Evolutionary conservation across 192 early-diverging fungal species (phyloP).

Genomic region (Backusella luteola): DNA sequence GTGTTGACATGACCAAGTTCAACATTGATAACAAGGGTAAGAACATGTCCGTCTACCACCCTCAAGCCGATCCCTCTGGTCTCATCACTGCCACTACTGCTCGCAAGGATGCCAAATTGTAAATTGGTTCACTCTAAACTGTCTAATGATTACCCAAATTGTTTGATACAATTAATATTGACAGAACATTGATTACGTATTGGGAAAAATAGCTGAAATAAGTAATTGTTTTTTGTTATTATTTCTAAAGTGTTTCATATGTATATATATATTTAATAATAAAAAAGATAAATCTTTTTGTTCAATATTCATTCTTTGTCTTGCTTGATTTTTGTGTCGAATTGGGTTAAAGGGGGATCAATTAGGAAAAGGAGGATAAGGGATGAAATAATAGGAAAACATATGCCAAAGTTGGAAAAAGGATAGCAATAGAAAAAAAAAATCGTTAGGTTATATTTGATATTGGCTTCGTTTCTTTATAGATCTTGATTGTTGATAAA

Average conservation of each 20-base stretch:
- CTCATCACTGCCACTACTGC: slow-evolving; percentile 69
- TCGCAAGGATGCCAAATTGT: slow-evolving; percentile 47
- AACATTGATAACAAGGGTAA: too few relatives aligned
- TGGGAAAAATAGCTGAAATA: background rate
- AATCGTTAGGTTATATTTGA: background rate
- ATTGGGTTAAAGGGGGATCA: background rate
- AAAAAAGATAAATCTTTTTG: background rate
- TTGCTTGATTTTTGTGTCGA: background rate
- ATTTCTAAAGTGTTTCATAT: background rate
- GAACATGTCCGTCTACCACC: too few relatives aligned
- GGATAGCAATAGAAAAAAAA: background rate
- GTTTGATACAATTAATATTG: background rate
- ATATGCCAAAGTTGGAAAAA: background rate
- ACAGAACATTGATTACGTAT: background rate
- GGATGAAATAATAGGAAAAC: background rate
- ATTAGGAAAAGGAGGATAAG: background rate
- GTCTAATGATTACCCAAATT: background rate
- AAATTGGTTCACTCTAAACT: slow-evolving; percentile 1
- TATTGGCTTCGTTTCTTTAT: too few relatives aligned
- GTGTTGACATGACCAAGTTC: too few relatives aligned
- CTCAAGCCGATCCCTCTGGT: slow-evolving; percentile 67
- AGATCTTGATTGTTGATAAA: too few relatives aligned
- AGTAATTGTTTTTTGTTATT: background rate
- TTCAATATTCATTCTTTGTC: background rate
- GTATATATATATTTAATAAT: background rate